A percentile compares a stretch with the other conserved stretches of the same genome.
Conservation (phyloP, 2,329 filamentous ascomycete species). For the Fusarium ambrosium region DNA sequence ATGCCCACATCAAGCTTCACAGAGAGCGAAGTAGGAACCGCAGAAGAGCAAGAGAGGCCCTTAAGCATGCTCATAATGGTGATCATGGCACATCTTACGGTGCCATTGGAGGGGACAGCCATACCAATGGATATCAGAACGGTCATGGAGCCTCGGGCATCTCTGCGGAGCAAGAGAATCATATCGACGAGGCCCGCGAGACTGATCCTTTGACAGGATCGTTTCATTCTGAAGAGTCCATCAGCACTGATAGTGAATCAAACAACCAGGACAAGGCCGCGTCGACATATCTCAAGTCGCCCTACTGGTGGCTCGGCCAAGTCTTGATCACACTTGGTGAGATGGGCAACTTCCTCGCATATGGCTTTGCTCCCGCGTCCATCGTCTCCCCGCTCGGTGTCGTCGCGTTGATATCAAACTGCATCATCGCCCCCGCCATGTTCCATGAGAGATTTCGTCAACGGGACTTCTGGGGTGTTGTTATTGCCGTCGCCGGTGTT, state of each 20-base stretch:
- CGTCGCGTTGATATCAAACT: constrained; percentile 97
- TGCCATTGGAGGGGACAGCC: constrained; percentile 44
- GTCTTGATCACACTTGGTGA: constrained; percentile 93
- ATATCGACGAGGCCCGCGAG: constrained; percentile 57
- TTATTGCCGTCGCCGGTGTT: constrained; percentile 88
- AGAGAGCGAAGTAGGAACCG: constrained; percentile 74
- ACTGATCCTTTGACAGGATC: constrained; percentile 67
- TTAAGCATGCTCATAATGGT: constrained; percentile 59
- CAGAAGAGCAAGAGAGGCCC: constrained; percentile 66
- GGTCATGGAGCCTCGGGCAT: constrained; percentile 19
- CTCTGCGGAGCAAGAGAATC: constrained; percentile 47
- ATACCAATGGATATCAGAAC: constrained; percentile 42
- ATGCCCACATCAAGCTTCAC: constrained; percentile 89
- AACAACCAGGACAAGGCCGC: constrained; percentile 56
- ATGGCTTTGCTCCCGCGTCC: constrained; percentile 96
- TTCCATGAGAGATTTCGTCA: constrained; percentile 90
- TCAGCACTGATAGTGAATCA: constrained; percentile 40
- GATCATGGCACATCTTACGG: constrained; percentile 52
- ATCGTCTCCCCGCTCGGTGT: constrained; percentile 97
- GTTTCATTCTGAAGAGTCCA: constrained; percentile 57
- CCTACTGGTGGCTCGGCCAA: constrained; percentile 97
- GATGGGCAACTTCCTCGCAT: constrained; percentile 95
- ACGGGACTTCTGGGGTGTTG: constrained; percentile 88
- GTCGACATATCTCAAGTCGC: constrained; percentile 86
- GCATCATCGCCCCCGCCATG: constrained; percentile 93